Conservation (phyloP, 495 filamentous ascomycete species). For the Penicillium roqueforti region DNA sequence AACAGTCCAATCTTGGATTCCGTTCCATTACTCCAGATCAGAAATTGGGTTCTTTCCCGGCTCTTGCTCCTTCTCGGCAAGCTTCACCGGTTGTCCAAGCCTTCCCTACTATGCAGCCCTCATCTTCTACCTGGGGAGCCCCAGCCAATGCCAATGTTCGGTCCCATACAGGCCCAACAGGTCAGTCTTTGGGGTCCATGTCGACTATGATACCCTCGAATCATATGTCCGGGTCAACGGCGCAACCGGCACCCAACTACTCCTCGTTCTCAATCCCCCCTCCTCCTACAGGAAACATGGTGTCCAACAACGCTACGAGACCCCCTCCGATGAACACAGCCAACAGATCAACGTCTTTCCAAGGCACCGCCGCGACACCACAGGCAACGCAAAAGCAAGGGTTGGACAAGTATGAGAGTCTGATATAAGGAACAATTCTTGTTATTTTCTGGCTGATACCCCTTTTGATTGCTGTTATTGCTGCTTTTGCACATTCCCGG, state of each 20-base stretch:
- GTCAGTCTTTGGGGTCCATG: slow-evolving; percentile 26
- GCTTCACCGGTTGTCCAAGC: slow-evolving; percentile 25
- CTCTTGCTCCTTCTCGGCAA: slow-evolving; percentile 42
- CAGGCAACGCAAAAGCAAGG: slow-evolving; percentile 46
- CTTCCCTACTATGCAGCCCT: slow-evolving; percentile 36
- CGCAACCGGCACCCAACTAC: slow-evolving; percentile 34
- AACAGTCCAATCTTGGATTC: slow-evolving; percentile 27
- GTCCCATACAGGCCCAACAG: slow-evolving; percentile 16
- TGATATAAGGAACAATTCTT: slow-evolving; percentile 49
- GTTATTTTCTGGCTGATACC: slow-evolving; percentile 1
- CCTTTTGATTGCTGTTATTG: slow-evolving; percentile 1
- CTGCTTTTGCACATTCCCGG: not conserved
- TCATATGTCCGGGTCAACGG: slow-evolving; percentile 16
- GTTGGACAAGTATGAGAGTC: slow-evolving; percentile 76
- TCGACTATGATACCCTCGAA: slow-evolving; percentile 25
- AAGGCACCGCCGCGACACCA: slow-evolving; percentile 22
- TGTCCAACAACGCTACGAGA: slow-evolving; percentile 14
- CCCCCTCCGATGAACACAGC: slow-evolving; percentile 20
- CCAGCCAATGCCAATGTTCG: slow-evolving; percentile 12
- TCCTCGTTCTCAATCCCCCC: slow-evolving; percentile 47
- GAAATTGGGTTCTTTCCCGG: slow-evolving; percentile 45
- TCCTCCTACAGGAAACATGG: slow-evolving; percentile 29
- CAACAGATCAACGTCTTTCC: slow-evolving; percentile 17
- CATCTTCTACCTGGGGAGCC: slow-evolving; percentile 28
- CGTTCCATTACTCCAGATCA: slow-evolving; percentile 53